Base-by-base conservation (phyloP, 768 basidiomycete species). In the Tylopilus subfusipes region DNA sequence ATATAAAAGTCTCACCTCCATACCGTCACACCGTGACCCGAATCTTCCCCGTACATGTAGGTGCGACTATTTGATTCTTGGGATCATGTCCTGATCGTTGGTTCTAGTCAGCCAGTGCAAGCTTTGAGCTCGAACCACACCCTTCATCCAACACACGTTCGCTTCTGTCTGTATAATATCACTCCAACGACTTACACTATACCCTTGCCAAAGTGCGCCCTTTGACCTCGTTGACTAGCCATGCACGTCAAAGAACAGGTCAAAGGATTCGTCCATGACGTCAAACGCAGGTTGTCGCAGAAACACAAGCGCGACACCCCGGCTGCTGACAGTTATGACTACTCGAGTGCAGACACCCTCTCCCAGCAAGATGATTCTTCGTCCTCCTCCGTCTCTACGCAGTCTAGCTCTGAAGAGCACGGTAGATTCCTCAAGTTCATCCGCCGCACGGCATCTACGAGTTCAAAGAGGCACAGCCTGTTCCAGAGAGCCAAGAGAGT, bases 171-270 rank as follows among this genome's bases (percentile, higher is more conserved):
- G n/a, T n/a, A n/a, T n/a, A n/a, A n/a, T 27, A 22, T 39, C 12
- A n/a, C 44, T 30, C 11, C 53, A 36, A 11, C 48, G 12, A 34
- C 29, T 22, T 13, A 22, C 8, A 13, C 13, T 40, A n/a, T 19
- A 22, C 24, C 34, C 16, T 31, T 52, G n/a, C n/a, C 7, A n/a
- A 38, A 12, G 19, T 31, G 13, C 38, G 18, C 42, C 14, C 38
- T 4, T 22, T 21, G 18, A 14, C 10, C 30, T 7, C 34, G 7
- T 18, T 18, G 34, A 14, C 34, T 25, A 27, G 44, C 49, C 21
- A 70, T 72, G 71, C 68, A 72, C 25, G 66, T 69, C 62, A 68
- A 66, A 46, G 60, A 63, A 18, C 57, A 64, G 0, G 67, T 70
- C 40, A 67, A 63, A 24, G 67, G 62, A 0, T 60, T 70, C 22